A percentile compares a stretch with the other conserved stretches of the same genome.
These are phyloP conservation scores for Hemileccinum impolitum DNA, from an alignment of 768 basidiomycete species.

Conservation along the genomic window DNA sequence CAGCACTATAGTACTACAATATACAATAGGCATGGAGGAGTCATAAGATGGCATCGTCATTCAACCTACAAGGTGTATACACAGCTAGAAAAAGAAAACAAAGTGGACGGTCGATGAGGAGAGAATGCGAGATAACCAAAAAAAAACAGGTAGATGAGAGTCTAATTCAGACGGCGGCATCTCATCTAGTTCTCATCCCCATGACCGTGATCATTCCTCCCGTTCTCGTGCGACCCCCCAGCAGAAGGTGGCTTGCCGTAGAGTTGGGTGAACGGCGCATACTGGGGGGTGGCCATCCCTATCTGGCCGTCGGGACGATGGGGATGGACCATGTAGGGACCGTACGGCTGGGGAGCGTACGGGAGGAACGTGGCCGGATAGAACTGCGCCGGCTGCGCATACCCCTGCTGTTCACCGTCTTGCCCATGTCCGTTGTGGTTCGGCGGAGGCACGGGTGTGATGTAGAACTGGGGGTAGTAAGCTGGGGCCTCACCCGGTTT, in stretches of 20 bases:
- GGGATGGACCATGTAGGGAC: conserved; percentile 46
- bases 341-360: conserved; percentile 45
- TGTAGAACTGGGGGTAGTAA: conserved; percentile 51
- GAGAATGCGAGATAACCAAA: conserved; percentile 17
- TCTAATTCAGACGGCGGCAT: conserved; percentile 10
- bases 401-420: conserved; percentile 39
- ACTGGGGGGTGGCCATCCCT: conserved; percentile 33
- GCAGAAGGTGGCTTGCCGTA: conserved; percentile 40
- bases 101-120: conserved; percentile 6
- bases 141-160: conserved; percentile 16
- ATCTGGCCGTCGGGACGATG: conserved; percentile 41
- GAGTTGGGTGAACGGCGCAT: conserved; percentile 37
- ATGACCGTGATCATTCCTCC: conserved; percentile 27
- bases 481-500: conserved; percentile 52
- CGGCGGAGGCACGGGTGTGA: conserved; percentile 43
- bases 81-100: conserved; percentile 9
- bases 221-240: conserved; percentile 29
- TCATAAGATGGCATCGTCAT: conserved; percentile 20
- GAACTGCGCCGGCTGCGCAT: conserved; percentile 41
- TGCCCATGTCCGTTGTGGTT: conserved; percentile 39
- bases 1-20: conserved; percentile 27
- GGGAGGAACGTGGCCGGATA: conserved; percentile 48
- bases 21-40: conserved; percentile 22
- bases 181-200: conserved; percentile 33
- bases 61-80: conserved; percentile 30